A percentile compares a stretch with the other conserved stretches of the same genome.
Conservation (phyloP, 805 yeast genomes). For the Teunomyces cretensis region DNA sequence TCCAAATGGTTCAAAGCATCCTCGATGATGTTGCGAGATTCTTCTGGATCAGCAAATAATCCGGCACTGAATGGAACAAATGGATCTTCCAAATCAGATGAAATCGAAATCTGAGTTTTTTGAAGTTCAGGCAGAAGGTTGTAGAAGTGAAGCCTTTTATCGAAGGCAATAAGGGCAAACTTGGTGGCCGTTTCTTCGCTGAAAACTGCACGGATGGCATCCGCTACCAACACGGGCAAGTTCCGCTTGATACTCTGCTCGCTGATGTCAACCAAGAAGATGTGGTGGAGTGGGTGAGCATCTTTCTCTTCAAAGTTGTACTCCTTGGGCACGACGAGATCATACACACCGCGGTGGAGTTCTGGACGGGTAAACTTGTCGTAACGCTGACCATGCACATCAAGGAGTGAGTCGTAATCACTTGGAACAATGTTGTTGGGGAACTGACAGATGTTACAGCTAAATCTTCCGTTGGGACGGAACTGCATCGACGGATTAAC, state of each 20-base stretch:
- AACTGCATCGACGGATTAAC: slow-evolving; percentile 80
- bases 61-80: slow-evolving; percentile 81
- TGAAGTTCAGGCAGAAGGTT: slow-evolving; percentile 59
- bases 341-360: slow-evolving; percentile 79
- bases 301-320: slow-evolving; percentile 51
- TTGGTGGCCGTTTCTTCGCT: slow-evolving; percentile 28
- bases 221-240: slow-evolving; percentile 62
- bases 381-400: slow-evolving; percentile 57
- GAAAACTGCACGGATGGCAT: slow-evolving; percentile 63
- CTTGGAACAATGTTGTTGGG: slow-evolving; percentile 62
- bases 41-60: slow-evolving; percentile 75
- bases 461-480: slow-evolving; percentile 58
- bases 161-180: slow-evolving; percentile 75
- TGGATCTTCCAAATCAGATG: slow-evolving; percentile 72
- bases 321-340: slow-evolving; percentile 70
- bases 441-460: slow-evolving; percentile 86
- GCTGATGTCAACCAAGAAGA: slow-evolving; percentile 71
- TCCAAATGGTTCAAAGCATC: slow-evolving; percentile 66
- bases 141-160: slow-evolving; percentile 69
- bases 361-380: slow-evolving; percentile 73
- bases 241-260: slow-evolving; percentile 58
- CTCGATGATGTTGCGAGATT: slow-evolving; percentile 62
- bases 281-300: slow-evolving; percentile 54
- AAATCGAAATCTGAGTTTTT: slow-evolving; percentile 56
- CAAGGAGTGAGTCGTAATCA: slow-evolving; percentile 65